Conservation (phyloP, 805 yeast species). For the Diddensiella caesifluorescens region DNA sequence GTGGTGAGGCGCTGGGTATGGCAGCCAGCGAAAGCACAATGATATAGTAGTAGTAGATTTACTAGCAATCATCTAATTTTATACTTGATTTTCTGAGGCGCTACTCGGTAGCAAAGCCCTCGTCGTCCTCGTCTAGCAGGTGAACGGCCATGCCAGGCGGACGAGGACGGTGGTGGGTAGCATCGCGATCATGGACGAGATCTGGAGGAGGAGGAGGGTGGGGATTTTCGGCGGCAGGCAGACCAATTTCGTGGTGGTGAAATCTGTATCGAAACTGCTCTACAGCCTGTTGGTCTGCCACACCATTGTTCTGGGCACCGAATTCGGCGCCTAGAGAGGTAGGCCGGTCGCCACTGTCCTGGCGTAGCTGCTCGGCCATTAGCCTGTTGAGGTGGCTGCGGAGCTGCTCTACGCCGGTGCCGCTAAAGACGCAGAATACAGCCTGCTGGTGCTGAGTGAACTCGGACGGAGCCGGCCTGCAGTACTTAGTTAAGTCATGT, state of each 20-base stretch:
- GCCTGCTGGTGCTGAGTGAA: constrained; percentile 81
- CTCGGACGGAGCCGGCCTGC: constrained; percentile 90
- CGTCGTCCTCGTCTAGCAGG: constrained; percentile 5
- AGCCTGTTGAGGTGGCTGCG: constrained; percentile 55
- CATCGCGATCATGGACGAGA: no score
- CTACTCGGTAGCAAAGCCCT: constrained; percentile 3
- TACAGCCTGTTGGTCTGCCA: no score
- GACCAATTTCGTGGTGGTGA: no score
- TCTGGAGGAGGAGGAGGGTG: neutral
- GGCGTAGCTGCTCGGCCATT: constrained; percentile 9
- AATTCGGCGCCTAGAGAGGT: neutral
- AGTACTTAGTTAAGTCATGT: constrained; percentile 75
- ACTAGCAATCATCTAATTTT: no score
- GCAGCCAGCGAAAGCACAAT: no score
- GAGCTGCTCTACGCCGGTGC: constrained; percentile 75
- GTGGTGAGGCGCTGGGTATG: no score
- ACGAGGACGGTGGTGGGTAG: neutral
- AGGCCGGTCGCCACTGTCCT: neutral
- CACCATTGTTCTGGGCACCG: no score
- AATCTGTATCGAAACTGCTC: no score
- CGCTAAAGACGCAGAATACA: constrained; percentile 89
- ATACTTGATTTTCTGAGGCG: neutral
- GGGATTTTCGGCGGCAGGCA: neutral
- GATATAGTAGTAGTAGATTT: no score
- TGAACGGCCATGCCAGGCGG: neutral